Base-by-base conservation (phyloP, 2,329 filamentous ascomycete genomes). In the Penicillium rolfsii region DNA sequence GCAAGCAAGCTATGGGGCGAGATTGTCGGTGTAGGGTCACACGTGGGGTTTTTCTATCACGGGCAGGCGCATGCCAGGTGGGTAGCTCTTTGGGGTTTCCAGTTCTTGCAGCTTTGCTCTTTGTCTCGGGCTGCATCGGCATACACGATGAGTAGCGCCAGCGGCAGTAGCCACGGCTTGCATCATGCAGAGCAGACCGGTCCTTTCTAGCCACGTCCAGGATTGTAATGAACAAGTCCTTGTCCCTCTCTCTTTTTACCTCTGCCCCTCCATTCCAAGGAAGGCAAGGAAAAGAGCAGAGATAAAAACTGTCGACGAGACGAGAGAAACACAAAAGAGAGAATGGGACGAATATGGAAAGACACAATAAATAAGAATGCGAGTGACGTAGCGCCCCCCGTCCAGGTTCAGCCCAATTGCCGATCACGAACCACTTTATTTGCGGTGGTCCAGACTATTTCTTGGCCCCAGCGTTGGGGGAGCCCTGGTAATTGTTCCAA, bases 401-500 rank as follows among this genome's bases (percentile, higher is more conserved):
- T 52, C 40, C 30, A 53, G 33, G 35, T 55, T 45, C 30, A 53
- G 33, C 41, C 40, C 19, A 50, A 40, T 36, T 43, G 38, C 38
- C 54, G 45, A 36, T 61, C 36, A 28, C 45, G 14, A 57, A 54
- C 46, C 55, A 30, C 50, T 46, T 55, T 46, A 14, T 36, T 30
- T 35, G 30, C n/a, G 24, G 40, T 16, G 28, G 16, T 30, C 54
- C 22, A 33, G 50, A 52, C 55, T 69, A 73, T 66, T 67, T 69
- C 57, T 69, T 63, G 52, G 63, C 64, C 50, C 68, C 68, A 33
- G 67, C 60, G 55, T 70, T 67, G 30, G 70, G 52, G 19, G 69
- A 60, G 50, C 69, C 69, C 52, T 68, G 70, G 56, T 72, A 72
- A 57, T 71, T 77, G 65, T 84, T 78, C 85, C 85, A 87, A 71